A percentile compares a stretch with the other conserved stretches of the same genome.
Evolutionary conservation across 2,329 filamentous ascomycete species (phyloP).

Genomic region (Ophiostoma novo-ulmi): DNA sequence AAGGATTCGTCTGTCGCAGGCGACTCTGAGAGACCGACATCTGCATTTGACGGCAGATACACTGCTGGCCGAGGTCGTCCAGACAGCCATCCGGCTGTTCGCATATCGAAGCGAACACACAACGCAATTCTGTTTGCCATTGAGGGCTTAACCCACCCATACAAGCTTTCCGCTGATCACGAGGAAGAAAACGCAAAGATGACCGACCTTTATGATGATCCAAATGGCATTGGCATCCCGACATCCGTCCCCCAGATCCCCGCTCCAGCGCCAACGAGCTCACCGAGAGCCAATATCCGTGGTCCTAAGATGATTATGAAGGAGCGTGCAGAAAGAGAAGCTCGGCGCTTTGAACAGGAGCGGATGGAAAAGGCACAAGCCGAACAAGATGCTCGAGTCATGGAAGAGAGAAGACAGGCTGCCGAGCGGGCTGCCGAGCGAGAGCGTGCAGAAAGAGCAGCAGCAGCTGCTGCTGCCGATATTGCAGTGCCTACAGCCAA

Average conservation of each 20-base stretch:
- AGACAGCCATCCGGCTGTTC: constrained; percentile 46
- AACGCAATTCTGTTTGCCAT: constrained; percentile 88
- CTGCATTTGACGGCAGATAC: constrained; percentile 21
- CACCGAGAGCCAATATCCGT: constrained; percentile 60
- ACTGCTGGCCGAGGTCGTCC: constrained; percentile 34
- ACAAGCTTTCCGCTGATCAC: constrained; percentile 75
- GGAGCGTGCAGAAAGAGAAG: constrained; percentile 72
- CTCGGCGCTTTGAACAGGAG: constrained; percentile 62
- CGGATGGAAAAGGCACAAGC: constrained; percentile 55
- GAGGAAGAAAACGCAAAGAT: constrained; percentile 87
- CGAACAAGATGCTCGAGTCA: constrained; percentile 51
- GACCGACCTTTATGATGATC: constrained; percentile 61
- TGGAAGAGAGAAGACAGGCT: constrained; percentile 45
- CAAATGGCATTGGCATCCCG: constrained; percentile 49
- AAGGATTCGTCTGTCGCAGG: constrained; percentile 32
- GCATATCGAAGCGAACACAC: constrained; percentile 77
- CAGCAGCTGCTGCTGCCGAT: constrained; percentile 33
- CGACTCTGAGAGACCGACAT: not conserved
- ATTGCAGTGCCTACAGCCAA: constrained; percentile 32
- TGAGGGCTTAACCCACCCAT: constrained; percentile 77
- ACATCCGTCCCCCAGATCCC: constrained; percentile 42
- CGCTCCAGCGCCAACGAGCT: constrained; percentile 49
- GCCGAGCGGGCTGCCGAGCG: constrained; percentile 21
- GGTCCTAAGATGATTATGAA: constrained; percentile 91
- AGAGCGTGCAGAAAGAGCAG: constrained; percentile 50